phyloP scores from a whole-genome alignment of 2,329 filamentous ascomycete species.

The Stagonosporopsis rhizophila region DNA sequence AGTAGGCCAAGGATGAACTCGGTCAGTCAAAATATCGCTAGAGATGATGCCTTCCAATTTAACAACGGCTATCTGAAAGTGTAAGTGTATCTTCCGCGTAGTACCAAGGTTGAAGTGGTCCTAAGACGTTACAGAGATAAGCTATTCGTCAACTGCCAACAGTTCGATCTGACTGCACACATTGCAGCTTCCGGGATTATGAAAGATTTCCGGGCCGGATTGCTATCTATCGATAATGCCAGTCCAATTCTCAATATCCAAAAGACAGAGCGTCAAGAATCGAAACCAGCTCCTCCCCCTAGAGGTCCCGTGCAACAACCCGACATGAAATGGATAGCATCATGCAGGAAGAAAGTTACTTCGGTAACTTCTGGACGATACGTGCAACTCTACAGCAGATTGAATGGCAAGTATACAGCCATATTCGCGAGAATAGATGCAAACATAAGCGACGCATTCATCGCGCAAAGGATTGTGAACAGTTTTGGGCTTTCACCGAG shows the following conservation, averaged over 20 bases:
- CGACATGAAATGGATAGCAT: constrained; percentile 1
- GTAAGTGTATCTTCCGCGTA: constrained; percentile 2
- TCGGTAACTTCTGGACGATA: background rate
- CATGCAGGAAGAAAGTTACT: background rate
- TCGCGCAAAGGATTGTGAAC: background rate
- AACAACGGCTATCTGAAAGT: constrained; percentile 4
- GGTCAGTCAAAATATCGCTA: constrained; percentile 10
- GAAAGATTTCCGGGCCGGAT: background rate
- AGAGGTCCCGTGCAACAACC: background rate
- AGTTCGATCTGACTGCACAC: background rate
- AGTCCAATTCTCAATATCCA: background rate
- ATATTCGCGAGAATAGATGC: background rate
- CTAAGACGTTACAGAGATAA: constrained; percentile 9
- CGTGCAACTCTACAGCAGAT: background rate
- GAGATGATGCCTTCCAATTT: constrained; percentile 8
- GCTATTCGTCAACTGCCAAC: background rate
- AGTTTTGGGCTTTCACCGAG: background rate
- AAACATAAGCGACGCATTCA: background rate
- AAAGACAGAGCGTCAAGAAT: background rate
- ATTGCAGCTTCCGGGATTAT: background rate
- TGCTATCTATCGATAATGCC: background rate
- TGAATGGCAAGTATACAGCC: background rate
- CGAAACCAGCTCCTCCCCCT: background rate
- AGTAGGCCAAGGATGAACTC: background rate
- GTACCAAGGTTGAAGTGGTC: background rate